Conservation (phyloP, 2,329 filamentous ascomycete genomes). For the Aureobasidium sp. region DNA sequence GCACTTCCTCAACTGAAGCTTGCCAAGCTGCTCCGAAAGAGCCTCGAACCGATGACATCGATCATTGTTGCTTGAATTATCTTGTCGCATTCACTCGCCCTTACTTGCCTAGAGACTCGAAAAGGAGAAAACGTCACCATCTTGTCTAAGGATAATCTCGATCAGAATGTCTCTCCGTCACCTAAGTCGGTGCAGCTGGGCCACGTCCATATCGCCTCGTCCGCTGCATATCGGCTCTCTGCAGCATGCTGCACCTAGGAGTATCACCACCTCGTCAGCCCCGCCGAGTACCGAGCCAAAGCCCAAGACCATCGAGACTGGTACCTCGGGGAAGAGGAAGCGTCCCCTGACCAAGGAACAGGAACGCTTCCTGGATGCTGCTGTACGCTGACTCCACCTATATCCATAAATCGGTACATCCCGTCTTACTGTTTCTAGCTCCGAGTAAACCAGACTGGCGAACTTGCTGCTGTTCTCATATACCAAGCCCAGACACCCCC, state of each 20-base stretch:
- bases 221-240: neutral
- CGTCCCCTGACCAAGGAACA: constrained; percentile 57
- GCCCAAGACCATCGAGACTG: constrained; percentile 12
- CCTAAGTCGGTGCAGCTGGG: constrained; percentile 1
- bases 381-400: constrained; percentile 39
- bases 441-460: constrained; percentile 93
- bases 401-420: neutral
- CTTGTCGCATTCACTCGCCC: neutral
- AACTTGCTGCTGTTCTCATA: constrained; percentile 92
- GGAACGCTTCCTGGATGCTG: constrained; percentile 65
- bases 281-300: constrained; percentile 18
- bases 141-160: neutral
- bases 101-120: neutral
- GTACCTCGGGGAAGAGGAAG: constrained; percentile 11
- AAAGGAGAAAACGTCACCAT: neutral
- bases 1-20: neutral
- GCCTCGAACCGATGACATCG: constrained; percentile 2
- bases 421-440: constrained; percentile 42
- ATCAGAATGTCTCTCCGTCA: constrained; percentile 7
- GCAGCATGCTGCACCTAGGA: neutral
- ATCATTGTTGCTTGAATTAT: neutral
- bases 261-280: constrained; percentile 15
- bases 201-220: neutral
- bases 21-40: neutral
- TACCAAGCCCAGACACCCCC: constrained; percentile 82